Percentiles rank a stretch among this genome's conserved stretches.
These are phyloP conservation scores for Diplogelasinospora grovesii DNA, from an alignment of 495 filamentous ascomycete genomes.

Conservation along the genomic window DNA sequence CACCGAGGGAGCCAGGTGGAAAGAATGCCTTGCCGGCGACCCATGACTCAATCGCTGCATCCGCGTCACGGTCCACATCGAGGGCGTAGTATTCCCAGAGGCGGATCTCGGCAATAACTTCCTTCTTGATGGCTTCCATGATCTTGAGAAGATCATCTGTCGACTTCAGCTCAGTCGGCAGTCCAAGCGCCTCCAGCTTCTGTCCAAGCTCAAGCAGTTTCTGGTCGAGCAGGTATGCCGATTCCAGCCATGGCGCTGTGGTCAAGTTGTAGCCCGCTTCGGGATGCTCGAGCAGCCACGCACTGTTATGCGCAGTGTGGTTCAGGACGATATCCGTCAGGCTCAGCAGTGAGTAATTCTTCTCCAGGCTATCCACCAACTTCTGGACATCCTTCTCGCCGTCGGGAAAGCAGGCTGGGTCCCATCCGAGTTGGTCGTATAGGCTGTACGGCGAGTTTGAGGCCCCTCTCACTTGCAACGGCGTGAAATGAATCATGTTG, in stretches of 20 bases:
- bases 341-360: constrained; percentile 75
- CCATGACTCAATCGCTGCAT: constrained; percentile 67
- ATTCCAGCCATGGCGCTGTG: constrained; percentile 87
- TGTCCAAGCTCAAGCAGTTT: constrained; percentile 71
- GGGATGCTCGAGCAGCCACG: constrained; percentile 90
- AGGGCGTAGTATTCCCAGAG: constrained; percentile 94
- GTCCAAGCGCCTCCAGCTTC: constrained; percentile 56
- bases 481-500: constrained; percentile 99
- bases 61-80: constrained; percentile 66
- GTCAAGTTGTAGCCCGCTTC: constrained; percentile 93
- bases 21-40: constrained; percentile 44
- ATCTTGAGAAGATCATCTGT: constrained; percentile 71
- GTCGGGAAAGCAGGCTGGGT: constrained; percentile 71
- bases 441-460: constrained; percentile 98
- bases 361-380: constrained; percentile 75
- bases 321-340: constrained; percentile 98
- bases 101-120: constrained; percentile 65
- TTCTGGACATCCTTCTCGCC: constrained; percentile 78
- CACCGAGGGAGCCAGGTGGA: constrained; percentile 37
- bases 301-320: constrained; percentile 92
- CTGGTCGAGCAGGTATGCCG: constrained; percentile 81
- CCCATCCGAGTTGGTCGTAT: constrained; percentile 85
- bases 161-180: constrained; percentile 66
- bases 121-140: constrained; percentile 76
- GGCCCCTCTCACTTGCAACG: constrained; percentile 75